These are phyloP conservation scores for Viridothelium virens DNA, from an alignment of 495 filamentous ascomycete genomes.

Conservation along the genomic window DNA sequence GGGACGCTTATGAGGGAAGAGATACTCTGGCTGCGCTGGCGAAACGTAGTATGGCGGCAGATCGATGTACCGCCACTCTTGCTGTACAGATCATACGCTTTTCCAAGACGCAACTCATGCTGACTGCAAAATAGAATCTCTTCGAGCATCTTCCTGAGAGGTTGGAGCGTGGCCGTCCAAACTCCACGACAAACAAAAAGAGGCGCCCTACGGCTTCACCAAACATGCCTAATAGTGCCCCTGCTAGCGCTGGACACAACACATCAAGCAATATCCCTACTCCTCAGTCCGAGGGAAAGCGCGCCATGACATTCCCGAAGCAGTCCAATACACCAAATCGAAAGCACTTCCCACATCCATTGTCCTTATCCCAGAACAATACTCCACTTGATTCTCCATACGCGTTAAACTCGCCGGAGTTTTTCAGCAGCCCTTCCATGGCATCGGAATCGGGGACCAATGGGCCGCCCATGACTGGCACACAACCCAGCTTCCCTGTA, in stretches of 20 bases:
- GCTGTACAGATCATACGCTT: conserved; percentile 44
- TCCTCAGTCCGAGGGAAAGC: neutral
- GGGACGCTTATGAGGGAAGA: conserved; percentile 75
- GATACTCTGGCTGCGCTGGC: conserved; percentile 69
- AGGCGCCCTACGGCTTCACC: conserved; percentile 22
- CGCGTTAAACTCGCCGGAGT: neutral
- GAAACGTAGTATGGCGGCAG: conserved; percentile 78
- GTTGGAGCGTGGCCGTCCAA: conserved; percentile 45
- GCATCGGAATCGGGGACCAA: neutral
- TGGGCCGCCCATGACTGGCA: neutral
- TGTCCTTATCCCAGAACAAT: conserved; percentile 5
- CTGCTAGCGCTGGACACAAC: neutral
- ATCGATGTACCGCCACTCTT: conserved; percentile 69
- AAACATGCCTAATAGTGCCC: neutral
- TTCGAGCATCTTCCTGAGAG: conserved; percentile 75
- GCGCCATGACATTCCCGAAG: conserved; percentile 4
- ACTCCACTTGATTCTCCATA: conserved; percentile 9
- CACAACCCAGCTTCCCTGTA: conserved; percentile 15
- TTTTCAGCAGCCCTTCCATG: conserved; percentile 11
- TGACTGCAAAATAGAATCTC: conserved; percentile 46
- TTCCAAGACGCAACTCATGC: conserved; percentile 18
- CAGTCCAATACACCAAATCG: conserved; percentile 13
- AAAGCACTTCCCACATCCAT: conserved; percentile 22
- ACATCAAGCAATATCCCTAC: neutral
- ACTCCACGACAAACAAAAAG: conserved; percentile 20